Evolutionary conservation across 2,329 filamentous ascomycete species (phyloP), one percentile per base, ranked within the genome.

Genomic region (Dactylellina cionopaga): DNA sequence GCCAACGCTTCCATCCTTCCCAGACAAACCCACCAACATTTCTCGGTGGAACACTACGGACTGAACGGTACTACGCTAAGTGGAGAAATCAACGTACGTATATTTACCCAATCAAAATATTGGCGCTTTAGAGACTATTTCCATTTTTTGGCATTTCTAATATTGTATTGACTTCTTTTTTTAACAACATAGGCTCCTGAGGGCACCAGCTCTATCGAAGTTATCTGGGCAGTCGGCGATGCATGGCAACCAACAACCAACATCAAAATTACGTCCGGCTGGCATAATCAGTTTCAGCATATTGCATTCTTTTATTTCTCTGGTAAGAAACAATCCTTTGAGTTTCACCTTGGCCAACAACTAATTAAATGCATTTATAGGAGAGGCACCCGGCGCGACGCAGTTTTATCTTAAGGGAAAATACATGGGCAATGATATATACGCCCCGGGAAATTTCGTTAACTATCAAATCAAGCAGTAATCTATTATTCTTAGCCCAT

Each of bases 371-470:
- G n/a, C 6, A 6, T 35, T 35, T 55, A 33, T 35, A 60, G 55
- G 3, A 5, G 7, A 37, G 17, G 17, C 55, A 4, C 55, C 55
- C 7, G 39, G 39, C 47, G 41, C 41, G n/a, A 60, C 55, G 5
- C 55, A 60, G 27, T 60, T 60, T 25, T 60, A 60, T 19, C 25
- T 37, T 1, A 60, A 46, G 39, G 43, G 41, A 7, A 55, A 2
- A 6, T 25, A 47, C 13, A 13, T 29, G 6, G 25, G 15, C n/a
- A 3, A 13, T 11, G 39, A 47, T 39, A 47, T 60, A 25, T 60
- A 47, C 39, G 55, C 55, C 6, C 55, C 55, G 6, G 55, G 55
- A 13, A 60, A 60, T 27, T 60, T 60, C 22, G 39, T 47, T n/a
- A 60, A 60, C 41, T 60, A 60, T 29, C 55, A 60, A 13, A 24